Base-by-base conservation (phyloP, 2,329 filamentous ascomycete genomes). In the Fusarium armeniacum region DNA sequence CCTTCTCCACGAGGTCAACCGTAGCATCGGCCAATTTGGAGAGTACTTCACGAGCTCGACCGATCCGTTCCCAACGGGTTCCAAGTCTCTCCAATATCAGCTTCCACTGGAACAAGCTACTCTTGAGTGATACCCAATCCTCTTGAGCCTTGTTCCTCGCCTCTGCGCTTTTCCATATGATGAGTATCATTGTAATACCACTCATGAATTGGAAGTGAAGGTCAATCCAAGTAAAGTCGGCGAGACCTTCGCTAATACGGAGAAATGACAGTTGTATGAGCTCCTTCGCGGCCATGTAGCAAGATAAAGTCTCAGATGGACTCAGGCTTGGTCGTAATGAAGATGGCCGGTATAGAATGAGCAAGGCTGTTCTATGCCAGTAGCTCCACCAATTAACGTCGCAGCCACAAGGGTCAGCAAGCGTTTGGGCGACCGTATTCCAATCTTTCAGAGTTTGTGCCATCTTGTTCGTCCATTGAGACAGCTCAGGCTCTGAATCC, bases 161-260 rank as follows among this genome's bases (percentile, higher is more conserved):
- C 8, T 43, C 30, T 5, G 15, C 16, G 2, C 28, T 49, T 8
- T 64, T 64, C 61, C 61, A 64, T 8, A 64, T 45, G 0, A 64
- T 63, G 8, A 64, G 47, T 0, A 64, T 45, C 2, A 64, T 13
- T 2, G 61, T 64, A 0, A 64, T 40, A 2, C 61, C 61, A 5
- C 61, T 64, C 59, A 64, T 64, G n/a, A 64, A 64, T 2, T 64
- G 61, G 2, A 64, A 64, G 8, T 64, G 50, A 0, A 64, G 32
- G 5, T 64, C 59, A 15, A 64, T 36, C 61, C 59, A 64, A 15
- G 61, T 64, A 9, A 64, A 64, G 2, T 64, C 61, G n/a, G 55
- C 55, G 0, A 64, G 2, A 2, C 61, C 36, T 3, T 64, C 61
- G 3, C 26, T 64, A 1, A 64, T 40, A 1, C 61, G 61, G 5